These are phyloP conservation scores for Danielozyma ontarioensis DNA, from an alignment of 805 yeast genomes.

Conservation along the genomic window DNA sequence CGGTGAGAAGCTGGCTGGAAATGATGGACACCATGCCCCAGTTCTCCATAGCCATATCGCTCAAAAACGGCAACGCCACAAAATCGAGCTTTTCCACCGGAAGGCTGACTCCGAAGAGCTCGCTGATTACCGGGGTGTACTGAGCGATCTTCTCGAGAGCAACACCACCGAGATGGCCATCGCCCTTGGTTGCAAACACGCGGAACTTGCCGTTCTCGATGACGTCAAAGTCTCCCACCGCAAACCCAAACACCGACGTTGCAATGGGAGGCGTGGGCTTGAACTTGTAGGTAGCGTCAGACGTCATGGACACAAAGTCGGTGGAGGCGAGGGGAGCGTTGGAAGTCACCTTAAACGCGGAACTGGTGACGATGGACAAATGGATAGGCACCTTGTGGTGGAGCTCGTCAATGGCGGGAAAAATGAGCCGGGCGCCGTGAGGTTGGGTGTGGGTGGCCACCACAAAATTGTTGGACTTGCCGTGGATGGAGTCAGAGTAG, in stretches of 20 bases:
- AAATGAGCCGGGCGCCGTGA: conserved; percentile 52
- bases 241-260: conserved; percentile 63
- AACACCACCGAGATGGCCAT: neutral
- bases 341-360: conserved; percentile 46
- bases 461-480: conserved; percentile 45
- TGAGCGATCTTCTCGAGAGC: conserved; percentile 28
- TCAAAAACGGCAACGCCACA: conserved; percentile 62
- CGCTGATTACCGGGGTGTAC: conserved; percentile 44
- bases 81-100: conserved; percentile 66
- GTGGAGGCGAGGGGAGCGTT: conserved; percentile 34
- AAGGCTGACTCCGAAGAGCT: conserved; percentile 38
- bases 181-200: conserved; percentile 5
- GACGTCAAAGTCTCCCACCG: conserved; percentile 61
- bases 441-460: conserved; percentile 76
- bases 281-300: conserved; percentile 32
- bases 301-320: conserved; percentile 8
- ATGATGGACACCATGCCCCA: conserved; percentile 65
- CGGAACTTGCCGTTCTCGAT: conserved; percentile 29
- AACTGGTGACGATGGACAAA: conserved; percentile 42
- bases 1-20: conserved; percentile 38
- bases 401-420: conserved; percentile 70
- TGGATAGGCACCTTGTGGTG: conserved; percentile 47
- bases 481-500: conserved; percentile 47
- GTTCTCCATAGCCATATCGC: conserved; percentile 80
- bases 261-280: conserved; percentile 54